phyloP scores from a whole-genome alignment of 345 rosid species.

The Salix caprea region DNA sequence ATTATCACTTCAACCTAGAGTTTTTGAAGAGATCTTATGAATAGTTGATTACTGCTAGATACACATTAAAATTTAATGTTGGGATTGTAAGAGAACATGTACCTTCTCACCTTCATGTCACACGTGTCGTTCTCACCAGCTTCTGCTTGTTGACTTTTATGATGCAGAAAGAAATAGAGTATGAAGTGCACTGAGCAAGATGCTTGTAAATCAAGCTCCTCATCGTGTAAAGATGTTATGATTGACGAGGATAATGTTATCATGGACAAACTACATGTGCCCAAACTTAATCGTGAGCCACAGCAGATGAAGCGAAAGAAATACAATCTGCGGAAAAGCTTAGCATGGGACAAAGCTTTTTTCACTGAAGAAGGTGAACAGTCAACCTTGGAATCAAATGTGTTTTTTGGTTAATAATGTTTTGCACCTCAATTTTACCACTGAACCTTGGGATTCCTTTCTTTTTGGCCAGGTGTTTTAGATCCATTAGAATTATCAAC shows the following conservation, averaged over 20 bases:
- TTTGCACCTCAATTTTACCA: background rate
- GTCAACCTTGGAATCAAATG: background rate
- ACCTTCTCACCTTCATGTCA: too few relatives aligned
- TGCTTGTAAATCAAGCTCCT: conserved; percentile 16
- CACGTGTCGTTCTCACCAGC: too few relatives aligned
- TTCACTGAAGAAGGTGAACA: conserved; percentile 79
- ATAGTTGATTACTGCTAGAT: too few relatives aligned
- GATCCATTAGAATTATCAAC: conserved; percentile 63
- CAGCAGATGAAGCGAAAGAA: conserved; percentile 91
- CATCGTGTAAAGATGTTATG: conserved; percentile 14
- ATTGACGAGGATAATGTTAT: conserved; percentile 47
- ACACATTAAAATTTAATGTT: too few relatives aligned
- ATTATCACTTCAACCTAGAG: too few relatives aligned
- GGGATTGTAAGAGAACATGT: too few relatives aligned
- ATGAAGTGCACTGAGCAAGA: conserved; percentile 8
- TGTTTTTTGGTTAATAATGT: background rate
- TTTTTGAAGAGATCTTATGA: too few relatives aligned
- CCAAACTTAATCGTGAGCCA: conserved; percentile 58
- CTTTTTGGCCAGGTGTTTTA: conserved; percentile 49
- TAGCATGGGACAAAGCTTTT: conserved; percentile 89
- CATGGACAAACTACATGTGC: conserved; percentile 39
- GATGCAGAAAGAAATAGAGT: background rate
- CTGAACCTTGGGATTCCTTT: background rate
- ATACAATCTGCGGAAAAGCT: conserved; percentile 77
- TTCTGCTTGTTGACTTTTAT: too few relatives aligned